Conservation (phyloP, 345 rosid species). For the Boechera divaricarpa region DNA sequence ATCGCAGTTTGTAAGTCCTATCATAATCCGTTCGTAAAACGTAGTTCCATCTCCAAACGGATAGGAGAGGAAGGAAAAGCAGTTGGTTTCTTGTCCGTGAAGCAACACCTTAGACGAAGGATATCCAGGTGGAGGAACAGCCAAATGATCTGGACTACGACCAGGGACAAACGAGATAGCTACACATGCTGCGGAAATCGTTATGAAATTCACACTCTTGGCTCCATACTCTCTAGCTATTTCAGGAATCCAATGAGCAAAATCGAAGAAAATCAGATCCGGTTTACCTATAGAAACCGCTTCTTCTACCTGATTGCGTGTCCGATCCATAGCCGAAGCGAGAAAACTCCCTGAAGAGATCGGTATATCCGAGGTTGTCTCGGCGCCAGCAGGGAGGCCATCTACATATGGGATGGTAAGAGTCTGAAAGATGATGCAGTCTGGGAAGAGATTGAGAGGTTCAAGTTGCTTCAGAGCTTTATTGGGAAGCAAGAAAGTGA, state of each 20-base stretch:
- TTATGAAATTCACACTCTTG: conserved; percentile 55
- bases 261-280: conserved; percentile 56
- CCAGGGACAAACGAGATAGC: conserved; percentile 36
- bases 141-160: conserved; percentile 47
- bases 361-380: conserved; percentile 73
- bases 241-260: conserved; percentile 63
- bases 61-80: conserved; percentile 47
- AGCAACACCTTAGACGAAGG: conserved; percentile 57
- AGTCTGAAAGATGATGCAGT: conserved; percentile 50
- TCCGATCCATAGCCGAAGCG: conserved; percentile 61
- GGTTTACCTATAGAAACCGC: conserved; percentile 44
- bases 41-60: conserved; percentile 66
- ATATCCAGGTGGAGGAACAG: conserved; percentile 59
- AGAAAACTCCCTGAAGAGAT: conserved; percentile 45
- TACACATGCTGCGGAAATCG: conserved; percentile 55
- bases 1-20: conserved; percentile 53
- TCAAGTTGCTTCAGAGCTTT: conserved; percentile 46
- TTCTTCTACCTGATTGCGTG: conserved; percentile 55
- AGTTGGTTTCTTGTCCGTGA: conserved; percentile 46
- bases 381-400: conserved; percentile 69
- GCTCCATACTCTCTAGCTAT: conserved; percentile 56
- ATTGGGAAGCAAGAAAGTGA: conserved; percentile 52
- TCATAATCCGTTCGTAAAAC: conserved; percentile 54
- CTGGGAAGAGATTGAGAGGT: conserved; percentile 48
- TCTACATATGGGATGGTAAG: conserved; percentile 51